A percentile compares a stretch with the other conserved stretches of the same genome.
These are phyloP conservation scores for Podaxis sp. DNA, from an alignment of 768 basidiomycete genomes.

Conservation along the genomic window DNA sequence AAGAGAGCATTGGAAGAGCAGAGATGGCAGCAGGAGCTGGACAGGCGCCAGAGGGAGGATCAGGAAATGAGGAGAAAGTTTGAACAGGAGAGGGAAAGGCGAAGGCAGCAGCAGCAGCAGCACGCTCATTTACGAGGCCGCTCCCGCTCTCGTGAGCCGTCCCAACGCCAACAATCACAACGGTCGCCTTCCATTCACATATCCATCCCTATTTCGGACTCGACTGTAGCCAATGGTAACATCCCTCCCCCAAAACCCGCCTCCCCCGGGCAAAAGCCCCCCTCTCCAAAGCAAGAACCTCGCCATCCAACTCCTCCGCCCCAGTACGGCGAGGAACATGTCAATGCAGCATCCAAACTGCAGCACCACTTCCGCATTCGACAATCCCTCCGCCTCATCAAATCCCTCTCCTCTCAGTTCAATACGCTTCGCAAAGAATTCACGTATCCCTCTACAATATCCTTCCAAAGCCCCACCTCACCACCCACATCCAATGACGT, in stretches of 20 bases:
- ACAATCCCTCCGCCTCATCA: constrained; percentile 39
- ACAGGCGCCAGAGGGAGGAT: constrained; percentile 21
- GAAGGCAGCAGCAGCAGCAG: constrained; percentile 16
- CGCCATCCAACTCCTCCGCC: constrained; percentile 12
- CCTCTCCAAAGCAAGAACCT: constrained; percentile 2
- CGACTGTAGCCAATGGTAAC: background rate
- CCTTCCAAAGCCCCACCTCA: constrained; percentile 38
- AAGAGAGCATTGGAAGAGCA: constrained; percentile 20
- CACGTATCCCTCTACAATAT: constrained; percentile 41
- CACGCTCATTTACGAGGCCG: background rate
- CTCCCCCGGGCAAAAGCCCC: constrained; percentile 5
- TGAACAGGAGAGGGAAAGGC: constrained; percentile 21
- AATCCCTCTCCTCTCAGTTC: constrained; percentile 41
- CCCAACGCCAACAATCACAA: too few relatives aligned
- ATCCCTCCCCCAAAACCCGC: constrained; percentile 10
- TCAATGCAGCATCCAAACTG: constrained; percentile 44
- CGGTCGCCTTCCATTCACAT: background rate
- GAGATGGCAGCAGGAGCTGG: constrained; percentile 16
- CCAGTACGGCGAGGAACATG: constrained; percentile 28
- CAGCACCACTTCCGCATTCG: constrained; percentile 46
- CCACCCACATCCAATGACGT: background rate
- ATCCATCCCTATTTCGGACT: background rate
- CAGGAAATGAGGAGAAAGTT: constrained; percentile 18
- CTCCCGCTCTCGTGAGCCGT: background rate
- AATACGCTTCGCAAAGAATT: constrained; percentile 40